Base-by-base conservation (phyloP, 305 asterid species). In the Rubia balearica region DNA sequence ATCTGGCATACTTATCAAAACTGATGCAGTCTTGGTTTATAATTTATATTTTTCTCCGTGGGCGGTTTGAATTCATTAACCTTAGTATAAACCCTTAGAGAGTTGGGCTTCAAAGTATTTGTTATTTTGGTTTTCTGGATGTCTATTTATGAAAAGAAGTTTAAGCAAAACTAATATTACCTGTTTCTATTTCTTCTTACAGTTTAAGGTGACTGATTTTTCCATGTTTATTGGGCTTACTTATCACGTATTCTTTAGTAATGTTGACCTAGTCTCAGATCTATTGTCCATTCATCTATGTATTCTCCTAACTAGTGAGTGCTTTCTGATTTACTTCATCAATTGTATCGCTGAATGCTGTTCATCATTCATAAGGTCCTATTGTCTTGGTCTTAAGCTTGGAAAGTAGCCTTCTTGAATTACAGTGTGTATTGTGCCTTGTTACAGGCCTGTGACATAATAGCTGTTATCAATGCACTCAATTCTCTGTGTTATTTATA, bases 81-180 rank as follows among this genome's bases (percentile, higher is more conserved):
- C 24, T 64, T 19, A 17, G 17, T 65, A 55, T 10, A 17, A 33
- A 40, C 63, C 42, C 7, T 27, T 24, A 33, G 13, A 17, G 12
- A 66, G 45, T 36, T 56, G 45, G 38, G 27, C 73, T 69, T 48
- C 14, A 16, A 64, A 61, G 49, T 4, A 46, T 30, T 64, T 46
- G 38, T 21, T 7, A 46, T 17, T 19, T 45, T 45, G 38, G 57
- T 21, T 67, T 65, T 48, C 60, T 43, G 12, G 45, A 12, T 4
- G 17, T 51, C 59, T 40, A n/a, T 19, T 12, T 6, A 16, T 12
- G 0, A 8, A 49, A 68, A 49, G 6, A 6, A 9, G 46, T 17
- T 6, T n/a, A 68, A 68, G 46, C n/a, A 12, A 67, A 24, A 33
- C 14, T 0, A 6, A 10, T 67, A 21, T 13, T 13, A 24, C 43